Conservation (phyloP, 1,284 basidiomycete genomes). For the Leccinum griseonigrum region DNA sequence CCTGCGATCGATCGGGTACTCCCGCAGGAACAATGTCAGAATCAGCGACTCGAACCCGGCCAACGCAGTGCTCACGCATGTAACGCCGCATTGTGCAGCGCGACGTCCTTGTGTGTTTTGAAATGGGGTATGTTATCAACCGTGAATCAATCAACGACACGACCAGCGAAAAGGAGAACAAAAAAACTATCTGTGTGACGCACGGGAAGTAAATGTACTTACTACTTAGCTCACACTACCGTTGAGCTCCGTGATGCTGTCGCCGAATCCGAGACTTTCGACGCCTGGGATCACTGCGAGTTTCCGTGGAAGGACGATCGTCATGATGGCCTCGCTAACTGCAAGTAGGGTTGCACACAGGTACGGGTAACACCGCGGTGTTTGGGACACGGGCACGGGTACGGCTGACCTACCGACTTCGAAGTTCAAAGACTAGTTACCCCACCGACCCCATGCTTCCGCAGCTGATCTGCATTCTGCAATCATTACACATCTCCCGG, state of each 20-base stretch:
- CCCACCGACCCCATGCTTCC: too few species aligned
- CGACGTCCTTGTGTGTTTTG: constrained; percentile 42
- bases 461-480: too few species aligned
- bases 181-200: constrained; percentile 13
- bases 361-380: too few species aligned
- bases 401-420: too few species aligned
- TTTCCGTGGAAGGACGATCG: constrained; percentile 55
- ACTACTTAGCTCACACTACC: constrained; percentile 52
- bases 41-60: constrained; percentile 53
- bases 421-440: too few species aligned
- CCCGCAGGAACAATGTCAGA: constrained; percentile 54
- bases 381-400: too few species aligned
- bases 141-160: not conserved
- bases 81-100: constrained; percentile 48
- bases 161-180: constrained; percentile 9
- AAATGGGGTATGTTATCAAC: not conserved
- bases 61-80: constrained; percentile 70
- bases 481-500: too few species aligned
- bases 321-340: constrained; percentile 66
- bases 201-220: constrained; percentile 56
- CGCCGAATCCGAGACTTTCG: constrained; percentile 35
- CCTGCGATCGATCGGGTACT: constrained; percentile 57
- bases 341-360: too few species aligned
- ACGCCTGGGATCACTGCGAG: constrained; percentile 48
- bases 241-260: constrained; percentile 50